Evolutionary conservation across 495 filamentous ascomycete species (phyloP).

Genomic region (Pseudevernia furfuracea): DNA sequence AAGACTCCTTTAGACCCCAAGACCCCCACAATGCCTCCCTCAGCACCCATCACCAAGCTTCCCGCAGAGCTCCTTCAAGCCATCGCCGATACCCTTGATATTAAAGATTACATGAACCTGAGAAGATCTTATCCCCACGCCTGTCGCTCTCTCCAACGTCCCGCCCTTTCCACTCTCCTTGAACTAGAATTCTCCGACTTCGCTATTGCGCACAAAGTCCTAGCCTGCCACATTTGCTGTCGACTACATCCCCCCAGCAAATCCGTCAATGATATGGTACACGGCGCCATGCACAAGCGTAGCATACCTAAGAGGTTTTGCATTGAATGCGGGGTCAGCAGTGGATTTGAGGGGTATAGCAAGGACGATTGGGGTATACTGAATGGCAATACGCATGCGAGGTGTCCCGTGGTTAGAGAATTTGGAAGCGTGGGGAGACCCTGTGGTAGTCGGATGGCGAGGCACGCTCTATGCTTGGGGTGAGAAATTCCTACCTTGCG

Average conservation of each 20-base stretch:
- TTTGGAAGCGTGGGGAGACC: neutral
- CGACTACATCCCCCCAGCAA: neutral
- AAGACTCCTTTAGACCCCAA: neutral
- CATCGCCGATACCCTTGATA: neutral
- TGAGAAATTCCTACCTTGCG: neutral
- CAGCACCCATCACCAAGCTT: neutral
- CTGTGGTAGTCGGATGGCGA: neutral
- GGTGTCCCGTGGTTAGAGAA: neutral
- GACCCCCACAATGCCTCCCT: neutral
- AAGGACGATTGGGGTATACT: neutral
- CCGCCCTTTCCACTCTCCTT: neutral
- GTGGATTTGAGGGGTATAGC: neutral
- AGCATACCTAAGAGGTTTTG: neutral
- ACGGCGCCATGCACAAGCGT: neutral
- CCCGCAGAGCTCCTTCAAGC: neutral
- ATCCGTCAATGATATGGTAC: too few relatives aligned
- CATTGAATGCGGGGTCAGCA: neutral
- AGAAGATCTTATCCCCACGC: neutral
- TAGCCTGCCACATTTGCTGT: neutral
- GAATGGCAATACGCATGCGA: neutral
- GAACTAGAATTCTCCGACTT: neutral
- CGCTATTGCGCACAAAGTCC: neutral
- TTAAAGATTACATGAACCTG: neutral
- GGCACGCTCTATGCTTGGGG: too few relatives aligned
- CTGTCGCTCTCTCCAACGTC: neutral